A percentile compares a stretch with the other conserved stretches of the same genome.
Evolutionary conservation across 2,329 filamentous ascomycete species (phyloP).

Genomic region (Metarhizium robertsii): DNA sequence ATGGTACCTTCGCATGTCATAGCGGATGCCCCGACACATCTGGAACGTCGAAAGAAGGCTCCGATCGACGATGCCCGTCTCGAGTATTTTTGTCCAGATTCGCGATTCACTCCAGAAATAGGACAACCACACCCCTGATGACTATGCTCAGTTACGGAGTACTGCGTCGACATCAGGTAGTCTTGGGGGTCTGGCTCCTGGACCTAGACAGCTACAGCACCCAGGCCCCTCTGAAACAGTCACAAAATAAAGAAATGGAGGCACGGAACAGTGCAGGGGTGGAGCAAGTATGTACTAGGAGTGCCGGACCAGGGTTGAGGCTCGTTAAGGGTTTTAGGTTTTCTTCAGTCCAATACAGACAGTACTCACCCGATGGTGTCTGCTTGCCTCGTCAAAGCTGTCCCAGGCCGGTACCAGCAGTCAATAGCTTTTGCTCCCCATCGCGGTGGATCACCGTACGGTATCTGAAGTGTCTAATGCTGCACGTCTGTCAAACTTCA

Average conservation of each 20-base stretch:
- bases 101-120: neutral
- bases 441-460: neutral
- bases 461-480: neutral
- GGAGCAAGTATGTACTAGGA: neutral
- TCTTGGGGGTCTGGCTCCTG: neutral
- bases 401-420: neutral
- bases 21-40: neutral
- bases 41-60: neutral
- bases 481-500: neutral
- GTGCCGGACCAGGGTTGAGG: neutral
- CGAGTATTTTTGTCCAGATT: neutral
- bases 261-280: neutral
- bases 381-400: neutral
- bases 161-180: neutral
- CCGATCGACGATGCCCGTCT: neutral
- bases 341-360: neutral
- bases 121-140: neutral
- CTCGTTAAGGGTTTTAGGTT: neutral
- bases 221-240: neutral
- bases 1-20: neutral
- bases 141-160: neutral
- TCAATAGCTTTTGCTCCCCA: neutral
- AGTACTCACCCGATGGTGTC: no score
- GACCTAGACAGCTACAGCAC: neutral
- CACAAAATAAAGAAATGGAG: neutral